Evolutionary conservation across 2,329 filamentous ascomycete species (phyloP), one percentile per base, ranked within the genome.

Genomic region (Sporothrix luriei): DNA sequence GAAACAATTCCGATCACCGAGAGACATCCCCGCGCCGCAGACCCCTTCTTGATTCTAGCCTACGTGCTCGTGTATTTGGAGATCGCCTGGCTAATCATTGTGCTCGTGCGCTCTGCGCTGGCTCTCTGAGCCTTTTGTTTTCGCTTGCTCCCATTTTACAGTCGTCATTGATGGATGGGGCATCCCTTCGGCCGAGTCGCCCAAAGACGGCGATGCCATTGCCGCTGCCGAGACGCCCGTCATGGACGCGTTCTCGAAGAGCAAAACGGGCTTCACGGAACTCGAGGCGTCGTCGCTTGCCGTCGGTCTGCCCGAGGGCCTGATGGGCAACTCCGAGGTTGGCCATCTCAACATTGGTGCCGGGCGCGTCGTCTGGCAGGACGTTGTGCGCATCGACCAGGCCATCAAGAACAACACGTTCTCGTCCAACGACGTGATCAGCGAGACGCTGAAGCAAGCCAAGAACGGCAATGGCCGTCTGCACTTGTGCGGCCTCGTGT

Each of bases 121-220:
- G 68, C 68, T 48, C 13, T 29, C 21, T 66, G 68, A 66, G 55
- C 55, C 55, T 21, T 52, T 24, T 46, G 24, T 43, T 49, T 33
- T 55, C 38, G 49, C 29, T 57, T 51, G 38, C 29, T 48, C 65
- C 57, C 55, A n/a, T 26, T 61, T 21, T 79, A 78, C 69, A 93
- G 91, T 99, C 87, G 95, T 98, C 82, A 99, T 99, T 85, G 95
- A 99, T 84, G 95, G 95, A 78, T 99, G 95, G 95, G 95, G 95
- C 78, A 88, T 98, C 77, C 88, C 94, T 76, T 88, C 88, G 73
- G 90, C 90, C 74, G 83, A 89, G 71, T 96, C 93, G 70, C 91
- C 91, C 76, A 91, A 92, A 77, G 81, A 97, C 81, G 94, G 95
- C 81, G 94, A 99, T 84, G 95, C 95, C 78, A 98, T 99, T 80